Base-by-base conservation (phyloP, 768 basidiomycete species). In the Rhodosporidiobolus odoratus region DNA sequence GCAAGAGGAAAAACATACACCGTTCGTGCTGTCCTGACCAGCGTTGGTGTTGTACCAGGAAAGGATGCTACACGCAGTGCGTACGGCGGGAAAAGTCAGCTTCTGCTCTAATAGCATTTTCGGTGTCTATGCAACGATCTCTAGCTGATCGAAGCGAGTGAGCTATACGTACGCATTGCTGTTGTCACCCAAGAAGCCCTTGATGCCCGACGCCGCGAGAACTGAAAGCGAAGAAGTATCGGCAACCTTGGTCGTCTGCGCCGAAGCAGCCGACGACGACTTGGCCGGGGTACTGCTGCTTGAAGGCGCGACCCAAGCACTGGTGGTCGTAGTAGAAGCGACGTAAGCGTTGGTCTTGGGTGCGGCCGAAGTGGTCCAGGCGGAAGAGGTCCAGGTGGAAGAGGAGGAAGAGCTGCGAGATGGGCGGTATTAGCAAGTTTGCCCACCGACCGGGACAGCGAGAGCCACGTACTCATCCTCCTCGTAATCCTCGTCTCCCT, bases 1-100 rank as follows among this genome's bases (percentile, higher is more conserved):
- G 21, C n/a, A 19, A 53, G 12, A 50, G 48, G 48, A 53, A 30
- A 30, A 30, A 8, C n/a, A 30, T 4, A 53, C 7, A 3, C 71
- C 74, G 65, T 72, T 75, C 53, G 75, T 75, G 21, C 62, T 65
- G 61, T 75, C 75, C 25, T 43, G 37, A 4, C 63, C 61, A 3
- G 54, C 54, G 41, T 65, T 41, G 41, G 75, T 70, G 66, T 73
- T 57, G 75, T 69, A 75, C 75, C 75, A 75, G 10, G 69, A 67
- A 13, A 66, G 30, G 66, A 69, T 71, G 12, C 48, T 50, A n/a
- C 27, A 23, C 12, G 21, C n/a, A n/a, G n/a, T 10, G 9, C 12
- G 48, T 6, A 47, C 68, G n/a, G n/a, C n/a, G n/a, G n/a, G n/a
- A n/a, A n/a, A n/a, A n/a, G n/a, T n/a, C n/a, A n/a, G n/a, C n/a